Base-by-base conservation (phyloP, 352 stramenopile species). In the Thalassiosira exigua region DNA sequence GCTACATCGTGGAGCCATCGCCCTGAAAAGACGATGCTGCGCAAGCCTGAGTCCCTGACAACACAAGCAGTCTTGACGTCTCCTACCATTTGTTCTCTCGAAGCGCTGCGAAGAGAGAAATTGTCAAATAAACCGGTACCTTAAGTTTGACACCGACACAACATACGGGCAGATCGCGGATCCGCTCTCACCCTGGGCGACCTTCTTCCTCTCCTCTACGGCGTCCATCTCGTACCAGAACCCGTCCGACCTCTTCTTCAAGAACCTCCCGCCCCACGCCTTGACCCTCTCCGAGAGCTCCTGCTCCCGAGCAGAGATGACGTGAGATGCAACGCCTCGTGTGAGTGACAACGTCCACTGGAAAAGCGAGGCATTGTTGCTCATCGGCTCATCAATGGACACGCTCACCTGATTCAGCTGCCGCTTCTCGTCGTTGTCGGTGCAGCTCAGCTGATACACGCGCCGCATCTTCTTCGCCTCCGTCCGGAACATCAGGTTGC, bases 401-500 rank as follows among this genome's bases (percentile, higher is more conserved):
- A 44, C 7, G 14, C 36, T 44, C 14, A 44, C 36, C 36, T 44
- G 36, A 44, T 7, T 14, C 36, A 44, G 36, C 36, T 14, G 36
- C 36, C 7, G 7, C 14, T 44, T 44, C 36, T 44, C 36, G 14
- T 44, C 14, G 7, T 44, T 44, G 36, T 29, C 71, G 3, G 57
- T 76, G 0, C 24, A 22, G 11, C 27, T 33, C 14, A 72, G 11
- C n/a, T 66, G 42, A 67, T 81, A 81, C n/a, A 32, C 50, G 3
- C 26, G 29, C 24, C 75, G 36, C 12, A 82, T 24, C 44, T 66
- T 75, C 14, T 67, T 69, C 3, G 75, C 75, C 59, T 82, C 75
- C 30, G 77, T 67, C 17, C 75, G 27, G 27, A 84, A 84, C 19
- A 44, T 32, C 22, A 73, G 59, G 30, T 90, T 90, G 24, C 84